A percentile compares a stretch with the other conserved stretches of the same genome.
phyloP scores from a whole-genome alignment of 1,284 basidiomycete genomes.

The Leccinum subrobustum region DNA sequence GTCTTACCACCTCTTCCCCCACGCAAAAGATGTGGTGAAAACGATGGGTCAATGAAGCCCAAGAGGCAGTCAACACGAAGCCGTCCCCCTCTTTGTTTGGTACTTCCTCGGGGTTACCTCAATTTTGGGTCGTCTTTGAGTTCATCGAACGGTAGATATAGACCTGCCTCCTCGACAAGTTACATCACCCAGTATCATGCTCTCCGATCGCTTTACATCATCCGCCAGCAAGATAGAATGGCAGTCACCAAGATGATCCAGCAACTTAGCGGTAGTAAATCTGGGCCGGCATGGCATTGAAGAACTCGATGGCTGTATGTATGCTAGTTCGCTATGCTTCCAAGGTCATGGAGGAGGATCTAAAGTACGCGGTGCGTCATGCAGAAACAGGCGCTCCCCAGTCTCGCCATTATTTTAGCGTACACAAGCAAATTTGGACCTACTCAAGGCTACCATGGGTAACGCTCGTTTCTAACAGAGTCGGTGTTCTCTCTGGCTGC shows the following conservation, averaged over 20 bases:
- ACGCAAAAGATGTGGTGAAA: conserved; percentile 92
- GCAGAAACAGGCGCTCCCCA: neutral
- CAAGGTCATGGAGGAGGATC: conserved; percentile 98
- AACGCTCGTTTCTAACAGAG: conserved; percentile 48
- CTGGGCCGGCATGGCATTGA: conserved; percentile 81
- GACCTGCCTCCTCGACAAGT: conserved; percentile 83
- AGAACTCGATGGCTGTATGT: conserved; percentile 98
- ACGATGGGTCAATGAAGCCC: conserved; percentile 98
- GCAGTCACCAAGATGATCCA: conserved; percentile 99
- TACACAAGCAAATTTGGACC: conserved; percentile 90
- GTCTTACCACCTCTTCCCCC: conserved; percentile 94
- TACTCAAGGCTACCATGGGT: conserved; percentile 44
- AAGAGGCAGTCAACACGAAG: conserved; percentile 94
- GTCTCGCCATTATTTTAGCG: conserved; percentile 42
- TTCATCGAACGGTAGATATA: conserved; percentile 60
- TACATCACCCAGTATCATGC: conserved; percentile 98
- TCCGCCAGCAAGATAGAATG: conserved; percentile 98
- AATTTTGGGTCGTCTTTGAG: conserved; percentile 57
- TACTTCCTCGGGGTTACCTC: conserved; percentile 57
- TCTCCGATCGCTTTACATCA: conserved; percentile 90
- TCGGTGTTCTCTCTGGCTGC: conserved; percentile 86
- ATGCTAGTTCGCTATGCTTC: conserved; percentile 98
- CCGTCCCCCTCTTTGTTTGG: conserved; percentile 70
- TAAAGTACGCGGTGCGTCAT: conserved; percentile 65
- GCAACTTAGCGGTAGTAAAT: conserved; percentile 88